These are phyloP conservation scores for Ustilago esculenta DNA, from an alignment of 1,284 basidiomycete genomes.

Conservation along the genomic window DNA sequence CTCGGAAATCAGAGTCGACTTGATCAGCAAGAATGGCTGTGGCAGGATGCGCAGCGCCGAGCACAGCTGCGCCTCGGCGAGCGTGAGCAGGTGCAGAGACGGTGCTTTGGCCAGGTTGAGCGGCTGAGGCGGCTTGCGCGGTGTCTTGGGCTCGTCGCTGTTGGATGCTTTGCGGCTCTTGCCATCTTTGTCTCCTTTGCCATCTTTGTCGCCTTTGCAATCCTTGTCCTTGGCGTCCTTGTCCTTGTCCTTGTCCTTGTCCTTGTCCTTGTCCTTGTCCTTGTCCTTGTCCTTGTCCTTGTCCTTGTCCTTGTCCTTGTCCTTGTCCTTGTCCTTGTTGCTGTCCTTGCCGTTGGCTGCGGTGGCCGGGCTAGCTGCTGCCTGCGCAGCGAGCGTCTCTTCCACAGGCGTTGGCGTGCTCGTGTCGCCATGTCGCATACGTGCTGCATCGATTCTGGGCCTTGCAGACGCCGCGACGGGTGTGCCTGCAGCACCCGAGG, in stretches of 20 bases:
- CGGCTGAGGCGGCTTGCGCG: conserved; percentile 52
- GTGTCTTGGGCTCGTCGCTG: conserved; percentile 47
- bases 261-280: conserved; percentile 25
- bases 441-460: conserved; percentile 36
- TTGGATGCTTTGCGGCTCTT: no score
- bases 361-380: conserved; percentile 9
- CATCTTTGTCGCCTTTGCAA: no score
- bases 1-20: conserved; percentile 60
- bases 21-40: conserved; percentile 62
- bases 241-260: no score
- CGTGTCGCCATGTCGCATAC: conserved; percentile 51
- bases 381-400: conserved; percentile 13
- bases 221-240: conserved; percentile 30
- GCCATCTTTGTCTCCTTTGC: no score
- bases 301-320: conserved; percentile 7
- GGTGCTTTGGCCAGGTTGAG: conserved; percentile 60
- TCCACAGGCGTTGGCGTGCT: conserved; percentile 47
- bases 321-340: conserved; percentile 32
- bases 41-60: conserved; percentile 63
- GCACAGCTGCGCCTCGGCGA: conserved; percentile 59
- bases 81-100: conserved; percentile 59
- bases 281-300: conserved; percentile 16
- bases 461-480: conserved; percentile 30
- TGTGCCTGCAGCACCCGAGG: conserved; percentile 43
- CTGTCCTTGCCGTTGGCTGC: conserved; percentile 21